A percentile compares a stretch with the other conserved stretches of the same genome.
Conservation (phyloP, 257 asterid species). For the Agastache rugosa region DNA sequence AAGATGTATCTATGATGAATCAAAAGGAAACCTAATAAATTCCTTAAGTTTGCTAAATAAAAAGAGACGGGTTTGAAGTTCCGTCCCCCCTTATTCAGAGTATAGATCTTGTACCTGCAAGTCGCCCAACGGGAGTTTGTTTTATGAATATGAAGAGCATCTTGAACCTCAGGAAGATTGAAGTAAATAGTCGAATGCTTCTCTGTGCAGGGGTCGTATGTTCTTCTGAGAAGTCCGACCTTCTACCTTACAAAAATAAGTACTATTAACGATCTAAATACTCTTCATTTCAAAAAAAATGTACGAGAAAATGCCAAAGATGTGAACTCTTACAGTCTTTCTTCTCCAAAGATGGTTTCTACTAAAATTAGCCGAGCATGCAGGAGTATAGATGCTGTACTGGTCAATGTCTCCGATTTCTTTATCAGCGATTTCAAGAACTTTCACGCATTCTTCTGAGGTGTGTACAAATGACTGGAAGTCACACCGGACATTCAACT, state of each 20-base stretch:
- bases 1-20: slow-evolving; percentile 12
- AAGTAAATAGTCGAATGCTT: slow-evolving; percentile 75
- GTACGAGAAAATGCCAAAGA: not conserved
- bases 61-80: not conserved
- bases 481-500: slow-evolving; percentile 64
- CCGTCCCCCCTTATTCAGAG: not conserved
- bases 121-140: slow-evolving; percentile 69
- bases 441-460: slow-evolving; percentile 57
- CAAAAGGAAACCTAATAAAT: slow-evolving; percentile 24
- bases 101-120: slow-evolving; percentile 67
- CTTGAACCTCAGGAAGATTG: slow-evolving; percentile 95
- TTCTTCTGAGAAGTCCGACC: slow-evolving; percentile 64
- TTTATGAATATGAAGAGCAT: slow-evolving; percentile 74
- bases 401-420: slow-evolving; percentile 85
- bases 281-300: not conserved
- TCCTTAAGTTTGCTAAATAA: not conserved
- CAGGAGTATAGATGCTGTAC: slow-evolving; percentile 91
- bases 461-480: slow-evolving; percentile 55
- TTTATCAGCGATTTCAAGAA: slow-evolving; percentile 58
- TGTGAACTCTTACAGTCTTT: slow-evolving; percentile 54
- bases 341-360: slow-evolving; percentile 50
- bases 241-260: slow-evolving; percentile 45
- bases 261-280: slow-evolving; percentile 36
- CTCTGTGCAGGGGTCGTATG: slow-evolving; percentile 96
- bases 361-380: slow-evolving; percentile 71